Base-by-base conservation (phyloP, 2,329 filamentous ascomycete genomes). In the Trichoderma sp. region DNA sequence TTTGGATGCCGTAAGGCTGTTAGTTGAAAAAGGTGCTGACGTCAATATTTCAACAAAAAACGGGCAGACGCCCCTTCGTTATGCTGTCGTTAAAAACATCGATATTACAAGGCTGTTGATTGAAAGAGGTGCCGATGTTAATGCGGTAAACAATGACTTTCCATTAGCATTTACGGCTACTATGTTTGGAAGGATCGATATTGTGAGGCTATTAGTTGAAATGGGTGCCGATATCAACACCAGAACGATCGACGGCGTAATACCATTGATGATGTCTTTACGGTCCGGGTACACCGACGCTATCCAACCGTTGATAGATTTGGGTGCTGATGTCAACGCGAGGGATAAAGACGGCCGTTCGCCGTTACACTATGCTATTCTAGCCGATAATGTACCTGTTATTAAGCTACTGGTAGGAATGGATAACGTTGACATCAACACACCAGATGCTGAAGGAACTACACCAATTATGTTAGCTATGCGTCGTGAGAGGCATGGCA, bases 141-240 rank as follows among this genome's bases (percentile, higher is more conserved):
- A 50, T 50, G n/a, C 18, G 0, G 4, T 0, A 50, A 0, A 0
- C 8, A 6, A 29, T 5, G 18, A 3, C 3, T 0, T 4, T 9
- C 9, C 18, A 50, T 0, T 8, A 11, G 3, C 4, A 0, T 2
- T 21, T 4, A 2, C 1, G 2, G 45, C 45, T 50, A 2, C 3
- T 4, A 0, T 11, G 0, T 1, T 0, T 53, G 45, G n/a, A 53
- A 53, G 3, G 9, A 21, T 21, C 4, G 45, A 53, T 12, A 1
- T 21, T 5, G n/a, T 53, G 3, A 53, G 4, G n/a, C 4, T 21
- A 6, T 12, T 53, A 12, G 9, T 12, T 11, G 2, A 53, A 21
- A 8, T 1, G n/a, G 45, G 45, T 21, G 45, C 45, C 4, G 45
- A 53, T 6, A 2, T 50, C n/a, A 2, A 50, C 2, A 0, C 4